Conservation (phyloP, 345 rosid species). For the Eucalyptus caleyi region DNA sequence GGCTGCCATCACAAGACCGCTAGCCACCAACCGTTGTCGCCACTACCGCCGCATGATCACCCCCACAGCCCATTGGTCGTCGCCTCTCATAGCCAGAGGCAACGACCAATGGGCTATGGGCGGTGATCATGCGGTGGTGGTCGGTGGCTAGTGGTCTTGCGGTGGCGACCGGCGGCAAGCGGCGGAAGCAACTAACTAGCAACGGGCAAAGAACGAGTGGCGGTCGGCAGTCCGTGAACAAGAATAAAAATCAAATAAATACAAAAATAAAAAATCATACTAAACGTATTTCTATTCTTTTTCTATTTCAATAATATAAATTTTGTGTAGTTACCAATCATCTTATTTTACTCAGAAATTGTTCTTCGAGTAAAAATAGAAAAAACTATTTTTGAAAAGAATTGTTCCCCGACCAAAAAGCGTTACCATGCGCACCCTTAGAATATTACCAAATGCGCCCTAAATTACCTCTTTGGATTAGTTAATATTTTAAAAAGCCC, state of each 20-base stretch:
- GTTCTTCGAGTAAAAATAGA: accelerated
- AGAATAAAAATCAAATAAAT: too few species aligned
- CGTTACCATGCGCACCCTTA: too few species aligned
- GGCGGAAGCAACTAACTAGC: accelerated
- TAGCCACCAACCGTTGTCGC: accelerated
- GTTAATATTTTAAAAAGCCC: too few species aligned
- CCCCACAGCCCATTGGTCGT: accelerated
- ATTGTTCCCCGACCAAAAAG: accelerated
- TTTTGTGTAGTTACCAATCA: too few species aligned
- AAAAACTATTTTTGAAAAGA: too few species aligned
- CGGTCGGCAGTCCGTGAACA: accelerated
- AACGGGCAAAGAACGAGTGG: accelerated
- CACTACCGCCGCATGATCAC: accelerated
- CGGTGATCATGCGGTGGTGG: accelerated
- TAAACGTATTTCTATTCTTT: accelerated
- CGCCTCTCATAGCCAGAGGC: too few species aligned
- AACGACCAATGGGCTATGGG: too few species aligned
- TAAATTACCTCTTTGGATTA: too few species aligned
- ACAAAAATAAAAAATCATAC: too few species aligned
- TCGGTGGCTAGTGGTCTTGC: too few species aligned
- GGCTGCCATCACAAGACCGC: accelerated
- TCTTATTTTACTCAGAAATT: too few species aligned
- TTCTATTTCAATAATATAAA: too few species aligned
- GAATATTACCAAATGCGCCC: accelerated
- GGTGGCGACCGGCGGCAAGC: accelerated